These are phyloP conservation scores for Euphorbia pulcherrima DNA, from an alignment of 345 rosid species.

Conservation along the genomic window DNA sequence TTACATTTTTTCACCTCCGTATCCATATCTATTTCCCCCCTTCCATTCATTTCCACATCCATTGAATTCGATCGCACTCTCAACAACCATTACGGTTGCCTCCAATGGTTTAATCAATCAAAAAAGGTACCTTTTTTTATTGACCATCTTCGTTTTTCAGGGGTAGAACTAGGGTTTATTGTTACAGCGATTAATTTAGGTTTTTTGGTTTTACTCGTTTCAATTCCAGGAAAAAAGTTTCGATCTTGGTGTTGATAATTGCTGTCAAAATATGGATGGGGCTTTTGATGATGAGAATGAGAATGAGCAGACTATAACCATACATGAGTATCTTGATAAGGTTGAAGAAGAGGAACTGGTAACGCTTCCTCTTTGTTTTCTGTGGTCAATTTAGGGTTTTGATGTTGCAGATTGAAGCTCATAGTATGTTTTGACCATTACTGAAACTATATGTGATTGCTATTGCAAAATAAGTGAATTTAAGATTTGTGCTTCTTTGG, in stretches of 20 bases:
- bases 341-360: slow-evolving; percentile 91
- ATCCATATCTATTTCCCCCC: not conserved
- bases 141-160: not conserved
- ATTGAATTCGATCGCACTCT: not conserved
- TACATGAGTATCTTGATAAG: slow-evolving; percentile 70
- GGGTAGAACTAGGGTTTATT: not conserved
- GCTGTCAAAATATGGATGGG: slow-evolving; percentile 36
- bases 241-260: not conserved
- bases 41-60: not conserved
- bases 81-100: not conserved
- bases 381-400: not conserved
- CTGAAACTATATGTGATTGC: not conserved
- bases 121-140: not conserved
- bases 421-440: not conserved
- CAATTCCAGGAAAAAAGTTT: slow-evolving; percentile 18
- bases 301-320: slow-evolving; percentile 59
- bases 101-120: not conserved
- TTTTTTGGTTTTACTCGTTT: not conserved
- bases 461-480: not conserved
- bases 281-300: slow-evolving; percentile 68
- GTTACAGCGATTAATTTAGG: not conserved
- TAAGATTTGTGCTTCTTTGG: not conserved
- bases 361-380: slow-evolving; percentile 10
- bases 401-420: not conserved
- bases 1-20: not conserved